A percentile compares a stretch with the other conserved stretches of the same genome.
Evolutionary conservation across 306 rosid genomes (phyloP).

Genomic region (Begonia masoniana): DNA sequence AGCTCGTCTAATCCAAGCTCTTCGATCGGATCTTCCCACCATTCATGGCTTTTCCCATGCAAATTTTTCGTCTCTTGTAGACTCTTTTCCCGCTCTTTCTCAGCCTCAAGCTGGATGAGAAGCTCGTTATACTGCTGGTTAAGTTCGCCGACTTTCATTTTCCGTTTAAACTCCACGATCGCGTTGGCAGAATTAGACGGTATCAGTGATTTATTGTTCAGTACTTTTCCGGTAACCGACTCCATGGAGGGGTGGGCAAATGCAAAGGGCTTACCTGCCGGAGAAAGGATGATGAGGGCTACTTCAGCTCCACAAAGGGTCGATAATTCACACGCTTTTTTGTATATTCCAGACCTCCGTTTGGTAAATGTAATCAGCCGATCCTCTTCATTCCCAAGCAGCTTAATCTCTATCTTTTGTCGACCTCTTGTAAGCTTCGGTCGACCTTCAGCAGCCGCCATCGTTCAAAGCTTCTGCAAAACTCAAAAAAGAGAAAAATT

Average conservation of each 20-base stretch:
- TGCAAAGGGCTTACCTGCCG: conserved; percentile 24
- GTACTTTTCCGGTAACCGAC: conserved; percentile 2
- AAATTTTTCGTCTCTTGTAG: neutral
- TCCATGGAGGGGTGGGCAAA: conserved; percentile 22
- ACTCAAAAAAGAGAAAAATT: too few species aligned
- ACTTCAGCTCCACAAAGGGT: conserved; percentile 27
- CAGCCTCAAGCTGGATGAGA: conserved; percentile 3
- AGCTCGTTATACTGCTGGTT: conserved; percentile 11
- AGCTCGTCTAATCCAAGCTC: conserved; percentile 9
- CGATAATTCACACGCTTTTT: conserved; percentile 18
- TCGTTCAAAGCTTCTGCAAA: too few species aligned
- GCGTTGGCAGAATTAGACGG: conserved; percentile 1
- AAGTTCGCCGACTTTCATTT: conserved; percentile 10
- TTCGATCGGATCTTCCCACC: conserved; percentile 25
- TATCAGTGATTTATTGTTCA: neutral
- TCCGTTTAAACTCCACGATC: conserved; percentile 11
- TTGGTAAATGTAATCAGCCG: conserved; percentile 22
- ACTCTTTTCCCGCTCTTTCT: conserved; percentile 5
- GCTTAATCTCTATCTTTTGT: conserved; percentile 29
- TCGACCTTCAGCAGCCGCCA: too few species aligned
- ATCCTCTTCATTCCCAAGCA: conserved; percentile 18
- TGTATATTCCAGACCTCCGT: conserved; percentile 17
- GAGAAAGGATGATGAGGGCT: conserved; percentile 17
- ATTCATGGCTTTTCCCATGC: conserved; percentile 1
- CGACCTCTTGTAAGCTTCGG: conserved; percentile 21